Percentiles rank a stretch among this genome's conserved stretches.
Evolutionary conservation across 164 flowering plant species (phyloP).

Genomic region (Kingdonia uniflora): DNA sequence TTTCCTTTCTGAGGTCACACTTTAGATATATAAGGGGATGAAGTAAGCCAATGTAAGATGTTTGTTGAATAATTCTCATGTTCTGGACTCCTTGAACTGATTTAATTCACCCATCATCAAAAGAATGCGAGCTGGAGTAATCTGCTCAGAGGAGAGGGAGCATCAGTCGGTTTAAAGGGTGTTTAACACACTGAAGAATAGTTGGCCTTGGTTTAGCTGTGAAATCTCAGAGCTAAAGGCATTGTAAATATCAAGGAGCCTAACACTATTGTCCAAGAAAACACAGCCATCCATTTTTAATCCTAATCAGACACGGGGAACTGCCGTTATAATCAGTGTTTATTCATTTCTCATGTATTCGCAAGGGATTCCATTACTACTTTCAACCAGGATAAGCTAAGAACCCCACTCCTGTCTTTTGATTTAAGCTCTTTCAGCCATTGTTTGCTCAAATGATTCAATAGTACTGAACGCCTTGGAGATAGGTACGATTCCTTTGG

Average conservation of each 20-base stretch:
- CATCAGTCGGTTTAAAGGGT: conserved; percentile 26
- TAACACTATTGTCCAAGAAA: conserved; percentile 73
- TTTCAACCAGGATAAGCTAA: conserved; percentile 77
- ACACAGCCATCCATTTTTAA: conserved; percentile 83
- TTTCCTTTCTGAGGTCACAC: conserved; percentile 76
- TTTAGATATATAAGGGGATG: conserved; percentile 47
- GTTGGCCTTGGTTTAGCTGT: conserved; percentile 61
- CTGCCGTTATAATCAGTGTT: conserved; percentile 55
- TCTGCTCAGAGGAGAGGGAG: conserved; percentile 26
- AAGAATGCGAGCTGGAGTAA: conserved; percentile 31
- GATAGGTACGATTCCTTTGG: conserved; percentile 57
- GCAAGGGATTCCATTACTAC: conserved; percentile 53
- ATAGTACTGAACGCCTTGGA: conserved; percentile 27
- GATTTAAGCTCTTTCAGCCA: conserved; percentile 46
- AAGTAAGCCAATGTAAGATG: conserved; percentile 31
- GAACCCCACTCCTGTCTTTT: conserved; percentile 32
- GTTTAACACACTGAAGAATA: conserved; percentile 55
- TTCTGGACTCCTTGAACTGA: conserved; percentile 40
- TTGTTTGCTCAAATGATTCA: conserved; percentile 52
- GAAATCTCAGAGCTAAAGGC: conserved; percentile 74
- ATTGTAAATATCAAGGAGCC: conserved; percentile 75
- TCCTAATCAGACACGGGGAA: conserved; percentile 87
- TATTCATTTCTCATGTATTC: conserved; percentile 63
- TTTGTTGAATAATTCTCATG: conserved; percentile 35
- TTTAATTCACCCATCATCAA: conserved; percentile 58